Base-by-base conservation (phyloP, 495 filamentous ascomycete species). In the Penicillium herquei region DNA sequence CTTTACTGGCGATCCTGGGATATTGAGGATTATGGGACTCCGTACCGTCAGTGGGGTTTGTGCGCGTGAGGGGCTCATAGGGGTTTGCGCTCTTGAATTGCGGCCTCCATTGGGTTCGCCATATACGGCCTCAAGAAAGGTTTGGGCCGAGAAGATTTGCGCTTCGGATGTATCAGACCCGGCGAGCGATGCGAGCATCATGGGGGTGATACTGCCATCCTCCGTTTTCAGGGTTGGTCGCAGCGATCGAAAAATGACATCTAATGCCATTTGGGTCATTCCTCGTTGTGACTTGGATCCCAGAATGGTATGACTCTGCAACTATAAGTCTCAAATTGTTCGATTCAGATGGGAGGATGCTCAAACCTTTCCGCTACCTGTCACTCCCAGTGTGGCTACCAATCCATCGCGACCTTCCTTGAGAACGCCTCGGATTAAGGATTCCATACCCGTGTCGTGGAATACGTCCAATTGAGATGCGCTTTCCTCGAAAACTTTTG, bases 251-350 rank as follows among this genome's bases (percentile, higher is more conserved):
- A 93, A 98, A 40, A 97, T 81, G 17, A 96, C 79, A 61, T 98
- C 92, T 18, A 98, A 85, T 7, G 90, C 82, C 66, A 98, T 86
- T 66, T 98, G 94, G 3, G 89, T 96, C 48, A 98, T 74, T 55
- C 94, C 94, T 48, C 91, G 87, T 69, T 96, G 88, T 12, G 82
- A 82, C 58, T 86, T 87, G 14, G 89, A 92, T 49, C 94, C 94
- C 10, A 98, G 82, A 61, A 98, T 96, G n/a, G 94, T 98, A 67
- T 98, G 91, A 59, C 89, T 92, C 93, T 98, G 62, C 26, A 49
- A 5, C n/a, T 45, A 58, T 64, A 43, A 68, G 63, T 50, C 18
- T 44, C 9, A 47, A 14, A 17, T 44, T 49, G 7, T 0, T 6
- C 43, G 12, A 41, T 1, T 3, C 12, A 17, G 13, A 31, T 32